These are phyloP conservation scores for Xylariaceae sp. DNA, from an alignment of 2,329 filamentous ascomycete species.

Conservation along the genomic window DNA sequence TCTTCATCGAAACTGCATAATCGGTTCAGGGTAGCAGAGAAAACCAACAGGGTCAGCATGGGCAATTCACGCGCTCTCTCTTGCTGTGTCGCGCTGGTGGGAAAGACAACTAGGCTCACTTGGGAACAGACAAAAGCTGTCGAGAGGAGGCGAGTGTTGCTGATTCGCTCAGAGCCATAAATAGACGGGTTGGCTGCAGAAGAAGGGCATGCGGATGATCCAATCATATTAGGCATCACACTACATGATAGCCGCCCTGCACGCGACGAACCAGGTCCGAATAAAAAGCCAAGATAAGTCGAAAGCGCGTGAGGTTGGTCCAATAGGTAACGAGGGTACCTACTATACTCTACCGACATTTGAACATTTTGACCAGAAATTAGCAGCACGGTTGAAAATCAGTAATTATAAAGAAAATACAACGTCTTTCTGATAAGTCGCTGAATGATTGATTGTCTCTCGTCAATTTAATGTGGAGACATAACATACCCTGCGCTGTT, in stretches of 20 bases:
- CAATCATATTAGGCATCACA: conserved; percentile 41
- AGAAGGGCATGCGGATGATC: conserved; percentile 22
- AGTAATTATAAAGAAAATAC: too few relatives aligned
- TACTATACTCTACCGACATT: too few relatives aligned
- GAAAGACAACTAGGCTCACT: background rate
- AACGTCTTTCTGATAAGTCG: too few relatives aligned
- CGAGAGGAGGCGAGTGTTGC: conserved; percentile 11
- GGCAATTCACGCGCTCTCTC: conserved; percentile 16
- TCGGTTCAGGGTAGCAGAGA: conserved; percentile 24
- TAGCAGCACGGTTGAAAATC: too few relatives aligned
- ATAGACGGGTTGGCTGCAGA: conserved; percentile 37
- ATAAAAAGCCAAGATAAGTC: conserved; percentile 13
- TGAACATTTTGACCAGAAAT: too few relatives aligned
- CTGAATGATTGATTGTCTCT: too few relatives aligned
- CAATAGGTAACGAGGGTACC: background rate
- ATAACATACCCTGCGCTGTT: too few relatives aligned
- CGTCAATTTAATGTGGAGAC: too few relatives aligned
- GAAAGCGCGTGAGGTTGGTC: conserved; percentile 32
- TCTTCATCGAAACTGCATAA: conserved; percentile 17
- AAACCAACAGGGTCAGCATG: conserved; percentile 2
- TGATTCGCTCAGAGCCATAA: conserved; percentile 38
- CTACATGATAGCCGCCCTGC: conserved; percentile 32
- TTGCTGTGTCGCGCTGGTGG: conserved; percentile 10
- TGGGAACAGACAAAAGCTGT: conserved; percentile 19
- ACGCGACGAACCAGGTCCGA: conserved; percentile 20